Evolutionary conservation across 78 protist species (phyloP).

Genomic region (Anaeramoeba flamelloides): DNA sequence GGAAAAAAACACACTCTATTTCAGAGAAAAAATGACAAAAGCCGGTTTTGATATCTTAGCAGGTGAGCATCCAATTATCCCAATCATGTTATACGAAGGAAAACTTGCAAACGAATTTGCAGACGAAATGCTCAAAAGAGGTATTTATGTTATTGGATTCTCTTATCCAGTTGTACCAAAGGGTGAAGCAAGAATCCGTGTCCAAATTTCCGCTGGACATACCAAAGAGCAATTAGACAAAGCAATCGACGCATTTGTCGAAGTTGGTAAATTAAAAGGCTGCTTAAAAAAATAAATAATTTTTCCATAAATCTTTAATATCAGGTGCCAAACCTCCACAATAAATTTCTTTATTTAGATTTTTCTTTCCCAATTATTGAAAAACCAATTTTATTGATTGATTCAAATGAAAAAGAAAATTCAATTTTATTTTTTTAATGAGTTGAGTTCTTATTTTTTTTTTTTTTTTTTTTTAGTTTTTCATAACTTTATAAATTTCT

Average conservation of each 20-base stretch:
- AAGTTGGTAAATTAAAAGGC: too few relatives aligned
- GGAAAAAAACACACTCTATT: slow-evolving; percentile 28
- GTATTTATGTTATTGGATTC: slow-evolving; percentile 55
- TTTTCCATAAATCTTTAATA: too few relatives aligned
- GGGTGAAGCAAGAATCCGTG: slow-evolving; percentile 22
- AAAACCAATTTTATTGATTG: too few relatives aligned
- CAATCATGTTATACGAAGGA: slow-evolving; percentile 58
- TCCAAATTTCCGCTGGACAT: slow-evolving; percentile 58
- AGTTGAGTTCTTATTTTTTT: too few relatives aligned
- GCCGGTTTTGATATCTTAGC: slow-evolving; percentile 41
- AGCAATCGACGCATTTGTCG: slow-evolving; percentile 38
- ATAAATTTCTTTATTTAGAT: too few relatives aligned
- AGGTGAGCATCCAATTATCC: slow-evolving; percentile 42
- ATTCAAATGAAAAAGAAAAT: too few relatives aligned
- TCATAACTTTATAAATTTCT: too few relatives aligned
- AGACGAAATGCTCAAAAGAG: slow-evolving; percentile 36
- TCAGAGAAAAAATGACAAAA: slow-evolving; percentile 32
- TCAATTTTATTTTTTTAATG: too few relatives aligned
- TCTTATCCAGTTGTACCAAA: slow-evolving; percentile 48
- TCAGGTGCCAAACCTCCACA: too few relatives aligned
- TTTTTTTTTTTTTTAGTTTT: too few relatives aligned
- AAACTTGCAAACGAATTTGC: slow-evolving; percentile 41
- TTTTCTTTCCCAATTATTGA: too few relatives aligned
- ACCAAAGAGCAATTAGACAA: slow-evolving; percentile 26
- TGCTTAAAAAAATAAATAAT: too few relatives aligned